Base-by-base conservation (phyloP, 441 rosid genomes). In the Gossypium laxum region DNA sequence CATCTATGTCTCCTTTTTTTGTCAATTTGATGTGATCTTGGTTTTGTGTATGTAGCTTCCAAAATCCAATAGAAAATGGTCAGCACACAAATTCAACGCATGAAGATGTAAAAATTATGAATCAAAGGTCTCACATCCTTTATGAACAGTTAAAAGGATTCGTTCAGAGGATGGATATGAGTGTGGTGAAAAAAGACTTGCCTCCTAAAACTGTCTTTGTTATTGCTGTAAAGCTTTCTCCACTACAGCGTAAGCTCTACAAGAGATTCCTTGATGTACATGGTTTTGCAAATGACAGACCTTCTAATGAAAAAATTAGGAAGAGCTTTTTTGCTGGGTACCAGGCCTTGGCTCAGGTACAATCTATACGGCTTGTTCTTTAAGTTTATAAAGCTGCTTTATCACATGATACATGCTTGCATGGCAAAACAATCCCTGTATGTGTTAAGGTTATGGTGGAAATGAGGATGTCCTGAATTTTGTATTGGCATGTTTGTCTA, bases 101-200 rank as follows among this genome's bases (percentile, higher is more conserved):
- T 0, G 88, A 85, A 81, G 99, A 95, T 77, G 99, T 95, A 47
- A 95, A 92, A 83, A 95, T 95, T 72, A 95, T 95, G 99, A 95
- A 92, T 80, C 97, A 91, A 81, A 89, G 99, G 80, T 95, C 98
- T 62, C 99, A 95, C 80, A 95, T 95, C 83, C 91, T 95, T 62
- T 95, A 92, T 75, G 97, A 92, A 76, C 90, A 95, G 66, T 79
- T 95, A 75, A 95, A 95, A 88, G 99, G 99, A 81, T 95, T 92
- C 84, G 98, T 92, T 72, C 99, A 95, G 79, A 89, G 99, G 79
- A 92, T 91, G 99, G 99, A 95, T 85, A 95, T 87, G 98, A 91
- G 84, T 74, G 98, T 95, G 70, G 99, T 79, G 85, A 92, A 95
- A 79, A 88, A 89, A 74, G 99, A 95, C 82, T 80, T 95, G 84